These are phyloP conservation scores for Kurtzmaniella quercitrusa DNA, from an alignment of 1,139 yeast genomes.

Conservation along the genomic window DNA sequence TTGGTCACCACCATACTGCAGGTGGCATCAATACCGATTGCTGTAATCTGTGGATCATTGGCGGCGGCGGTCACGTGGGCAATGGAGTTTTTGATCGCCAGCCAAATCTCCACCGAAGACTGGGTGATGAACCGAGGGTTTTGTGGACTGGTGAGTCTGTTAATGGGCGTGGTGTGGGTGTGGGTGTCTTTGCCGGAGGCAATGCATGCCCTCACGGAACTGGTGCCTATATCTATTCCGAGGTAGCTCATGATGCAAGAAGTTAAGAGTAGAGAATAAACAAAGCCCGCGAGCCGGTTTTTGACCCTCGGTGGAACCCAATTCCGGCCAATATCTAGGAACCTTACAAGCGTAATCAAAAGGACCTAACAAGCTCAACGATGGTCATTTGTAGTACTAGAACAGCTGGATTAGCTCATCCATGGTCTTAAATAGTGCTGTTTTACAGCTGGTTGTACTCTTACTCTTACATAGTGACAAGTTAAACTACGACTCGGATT, in stretches of 20 bases:
- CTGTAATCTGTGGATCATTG: slow-evolving; percentile 12
- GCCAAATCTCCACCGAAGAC: slow-evolving; percentile 34
- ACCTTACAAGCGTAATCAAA: too few relatives aligned
- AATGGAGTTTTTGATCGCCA: slow-evolving; percentile 12
- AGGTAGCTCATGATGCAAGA: slow-evolving; percentile 13
- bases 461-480: too few relatives aligned
- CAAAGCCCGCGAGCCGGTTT: too few relatives aligned
- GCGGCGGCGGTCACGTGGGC: slow-evolving; percentile 11
- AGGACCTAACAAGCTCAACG: too few relatives aligned
- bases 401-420: too few relatives aligned
- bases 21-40: slow-evolving; percentile 41
- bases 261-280: neutral
- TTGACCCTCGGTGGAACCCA: neutral
- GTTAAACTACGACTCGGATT: too few relatives aligned
- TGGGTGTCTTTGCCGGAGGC: slow-evolving; percentile 13
- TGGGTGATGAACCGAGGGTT: slow-evolving; percentile 31
- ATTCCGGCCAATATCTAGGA: too few relatives aligned
- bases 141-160: slow-evolving; percentile 15
- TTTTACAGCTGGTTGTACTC: too few relatives aligned
- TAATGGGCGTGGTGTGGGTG: slow-evolving; percentile 14
- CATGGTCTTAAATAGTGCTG: too few relatives aligned
- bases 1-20: slow-evolving; percentile 47
- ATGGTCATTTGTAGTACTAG: too few relatives aligned
- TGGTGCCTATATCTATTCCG: slow-evolving; percentile 56
- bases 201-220: slow-evolving; percentile 37